Conservation (phyloP, 2,329 filamentous ascomycete species). For the Lecanicillium sp. region DNA sequence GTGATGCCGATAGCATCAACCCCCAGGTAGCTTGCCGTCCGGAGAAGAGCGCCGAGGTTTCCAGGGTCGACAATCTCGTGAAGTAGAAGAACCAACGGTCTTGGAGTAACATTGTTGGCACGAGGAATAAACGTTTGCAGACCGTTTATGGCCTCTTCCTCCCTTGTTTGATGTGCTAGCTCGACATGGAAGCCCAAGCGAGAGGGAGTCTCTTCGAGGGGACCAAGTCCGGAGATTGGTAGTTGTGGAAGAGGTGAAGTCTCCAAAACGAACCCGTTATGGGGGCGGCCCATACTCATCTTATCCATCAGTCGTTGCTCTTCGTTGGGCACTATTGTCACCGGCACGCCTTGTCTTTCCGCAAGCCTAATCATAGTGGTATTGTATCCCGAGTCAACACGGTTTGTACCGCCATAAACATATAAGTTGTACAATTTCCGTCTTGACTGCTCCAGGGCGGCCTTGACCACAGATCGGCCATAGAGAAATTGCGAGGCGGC, state of each 20-base stretch:
- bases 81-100: slow-evolving; percentile 65
- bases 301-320: slow-evolving; percentile 69
- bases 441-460: slow-evolving; percentile 58
- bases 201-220: slow-evolving; percentile 33
- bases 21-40: slow-evolving; percentile 85
- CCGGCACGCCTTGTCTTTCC: slow-evolving; percentile 37
- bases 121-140: slow-evolving; percentile 38
- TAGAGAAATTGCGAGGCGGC: slow-evolving; percentile 90
- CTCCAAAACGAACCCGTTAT: slow-evolving; percentile 86
- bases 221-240: slow-evolving; percentile 52
- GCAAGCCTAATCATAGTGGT: slow-evolving; percentile 37
- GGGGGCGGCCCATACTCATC: slow-evolving; percentile 72
- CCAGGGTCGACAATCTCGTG: slow-evolving; percentile 77
- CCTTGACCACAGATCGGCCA: slow-evolving; percentile 70
- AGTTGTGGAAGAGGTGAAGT: slow-evolving; percentile 71
- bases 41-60: slow-evolving; percentile 83
- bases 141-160: slow-evolving; percentile 70
- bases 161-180: slow-evolving; percentile 59
- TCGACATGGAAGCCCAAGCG: slow-evolving; percentile 48
- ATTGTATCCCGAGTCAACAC: slow-evolving; percentile 40
- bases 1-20: slow-evolving; percentile 76
- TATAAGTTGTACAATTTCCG: slow-evolving; percentile 82
- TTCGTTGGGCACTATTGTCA: slow-evolving; percentile 49
- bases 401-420: slow-evolving; percentile 53
- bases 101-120: slow-evolving; percentile 26